A percentile compares a stretch with the other conserved stretches of the same genome.
Conservation (phyloP, 805 yeast genomes). For the Metschnikowia picachoensis region DNA sequence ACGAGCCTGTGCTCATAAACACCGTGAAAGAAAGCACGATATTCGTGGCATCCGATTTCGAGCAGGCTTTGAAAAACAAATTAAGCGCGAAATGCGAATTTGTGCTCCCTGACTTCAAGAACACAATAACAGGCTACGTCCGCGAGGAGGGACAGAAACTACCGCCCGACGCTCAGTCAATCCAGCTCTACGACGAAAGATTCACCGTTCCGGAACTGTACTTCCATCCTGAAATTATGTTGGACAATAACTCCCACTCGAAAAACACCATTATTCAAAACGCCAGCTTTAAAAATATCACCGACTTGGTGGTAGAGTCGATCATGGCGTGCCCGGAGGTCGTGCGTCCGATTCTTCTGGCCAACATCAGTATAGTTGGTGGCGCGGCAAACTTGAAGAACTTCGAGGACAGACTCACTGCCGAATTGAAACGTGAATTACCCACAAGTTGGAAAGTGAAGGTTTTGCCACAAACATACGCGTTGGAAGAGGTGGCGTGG, state of each 20-base stretch:
- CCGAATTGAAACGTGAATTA: slow-evolving; percentile 61
- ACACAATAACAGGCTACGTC: slow-evolving; percentile 73
- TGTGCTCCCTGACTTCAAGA: slow-evolving; percentile 83
- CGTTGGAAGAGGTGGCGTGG: slow-evolving; percentile 32
- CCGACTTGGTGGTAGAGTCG: slow-evolving; percentile 74
- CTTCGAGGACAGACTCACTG: slow-evolving; percentile 54
- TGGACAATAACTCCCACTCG: slow-evolving; percentile 32
- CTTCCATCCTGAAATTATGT: slow-evolving; percentile 73
- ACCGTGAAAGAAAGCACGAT: slow-evolving; percentile 78
- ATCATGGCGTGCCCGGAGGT: slow-evolving; percentile 70
- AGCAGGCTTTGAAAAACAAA: slow-evolving; percentile 38
- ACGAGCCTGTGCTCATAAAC: slow-evolving; percentile 81
- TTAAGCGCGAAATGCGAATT: slow-evolving; percentile 53
- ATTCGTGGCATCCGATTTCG: slow-evolving; percentile 62
- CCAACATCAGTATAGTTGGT: slow-evolving; percentile 78
- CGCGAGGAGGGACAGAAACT: slow-evolving; percentile 27
- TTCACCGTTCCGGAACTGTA: slow-evolving; percentile 83
- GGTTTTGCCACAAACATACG: slow-evolving; percentile 30
- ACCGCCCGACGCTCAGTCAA: slow-evolving; percentile 55
- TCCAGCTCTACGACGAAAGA: slow-evolving; percentile 75
- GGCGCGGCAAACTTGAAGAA: slow-evolving; percentile 76
- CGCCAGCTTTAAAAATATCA: slow-evolving; percentile 61
- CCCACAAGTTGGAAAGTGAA: slow-evolving; percentile 70
- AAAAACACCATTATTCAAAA: slow-evolving; percentile 30
- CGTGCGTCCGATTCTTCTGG: slow-evolving; percentile 66